A percentile compares a stretch with the other conserved stretches of the same genome.
Evolutionary conservation across 345 rosid genomes (phyloP).

Genomic region (Physaria fendleri): DNA sequence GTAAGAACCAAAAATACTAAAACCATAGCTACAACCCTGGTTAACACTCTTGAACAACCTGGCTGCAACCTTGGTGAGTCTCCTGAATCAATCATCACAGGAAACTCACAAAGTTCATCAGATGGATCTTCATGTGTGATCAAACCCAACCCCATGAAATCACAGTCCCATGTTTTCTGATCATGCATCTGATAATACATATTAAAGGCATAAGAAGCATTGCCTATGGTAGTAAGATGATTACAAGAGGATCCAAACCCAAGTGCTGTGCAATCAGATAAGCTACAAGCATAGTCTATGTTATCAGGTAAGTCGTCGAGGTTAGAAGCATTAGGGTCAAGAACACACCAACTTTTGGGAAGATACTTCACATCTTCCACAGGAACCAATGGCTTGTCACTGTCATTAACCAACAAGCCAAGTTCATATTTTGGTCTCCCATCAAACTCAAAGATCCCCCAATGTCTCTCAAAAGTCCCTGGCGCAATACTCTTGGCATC

Average conservation of each 20-base stretch:
- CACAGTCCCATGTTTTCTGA: slow-evolving; percentile 62
- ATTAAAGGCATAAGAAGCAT: slow-evolving; percentile 80
- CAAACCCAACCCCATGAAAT: slow-evolving; percentile 55
- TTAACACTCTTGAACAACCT: slow-evolving; percentile 5
- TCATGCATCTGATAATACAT: slow-evolving; percentile 65
- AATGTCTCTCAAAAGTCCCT: slow-evolving; percentile 64
- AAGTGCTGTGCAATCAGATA: slow-evolving; percentile 70
- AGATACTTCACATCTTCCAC: slow-evolving; percentile 52
- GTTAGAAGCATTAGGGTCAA: slow-evolving; percentile 37
- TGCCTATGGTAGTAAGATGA: slow-evolving; percentile 44
- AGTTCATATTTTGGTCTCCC: slow-evolving; percentile 59
- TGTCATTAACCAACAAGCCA: slow-evolving; percentile 40
- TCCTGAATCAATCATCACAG: slow-evolving; percentile 49
- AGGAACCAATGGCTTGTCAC: slow-evolving; percentile 36
- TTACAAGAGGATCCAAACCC: slow-evolving; percentile 75
- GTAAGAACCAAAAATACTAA: slow-evolving; percentile 18
- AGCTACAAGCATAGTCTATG: slow-evolving; percentile 58
- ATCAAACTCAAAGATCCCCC: slow-evolving; percentile 66
- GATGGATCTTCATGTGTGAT: slow-evolving; percentile 58
- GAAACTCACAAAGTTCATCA: slow-evolving; percentile 53
- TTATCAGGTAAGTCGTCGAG: slow-evolving; percentile 38
- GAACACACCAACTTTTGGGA: slow-evolving; percentile 56
- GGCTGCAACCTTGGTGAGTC: slow-evolving; percentile 15
- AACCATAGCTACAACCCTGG: slow-evolving; percentile 1
- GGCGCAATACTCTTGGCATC: slow-evolving; percentile 59